phyloP scores from a whole-genome alignment of 257 asterid genomes.

The Salvia rosmarinus region DNA sequence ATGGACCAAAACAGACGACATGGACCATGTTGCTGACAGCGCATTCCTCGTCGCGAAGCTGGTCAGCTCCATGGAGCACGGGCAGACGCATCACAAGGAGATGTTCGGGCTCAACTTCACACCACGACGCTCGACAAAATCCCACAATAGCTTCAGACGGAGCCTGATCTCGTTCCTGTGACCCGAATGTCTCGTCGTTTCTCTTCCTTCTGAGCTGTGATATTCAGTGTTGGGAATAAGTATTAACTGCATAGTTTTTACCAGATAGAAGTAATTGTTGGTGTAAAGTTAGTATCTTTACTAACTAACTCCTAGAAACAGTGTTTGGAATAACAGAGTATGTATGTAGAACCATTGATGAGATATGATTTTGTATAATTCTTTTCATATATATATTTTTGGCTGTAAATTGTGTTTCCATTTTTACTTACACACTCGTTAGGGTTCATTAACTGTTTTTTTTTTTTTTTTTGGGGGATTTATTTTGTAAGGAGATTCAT shows the following conservation, averaged over 20 bases:
- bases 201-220: not conserved
- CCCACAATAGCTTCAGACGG: conserved; percentile 56
- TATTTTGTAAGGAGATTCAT: not conserved
- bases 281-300: conserved; percentile 27
- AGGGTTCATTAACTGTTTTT: not conserved
- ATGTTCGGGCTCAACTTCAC: conserved; percentile 86
- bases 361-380: conserved; percentile 2
- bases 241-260: conserved; percentile 14
- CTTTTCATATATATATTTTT: not conserved
- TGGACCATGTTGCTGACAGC: conserved; percentile 73
- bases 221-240: conserved; percentile 24
- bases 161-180: conserved; percentile 55
- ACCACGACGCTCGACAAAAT: conserved; percentile 54
- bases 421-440: not conserved
- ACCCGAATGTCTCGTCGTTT: not conserved
- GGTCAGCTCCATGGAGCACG: conserved; percentile 59
- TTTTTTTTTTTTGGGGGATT: not conserved
- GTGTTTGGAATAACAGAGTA: conserved; percentile 22
- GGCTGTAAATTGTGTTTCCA: not conserved
- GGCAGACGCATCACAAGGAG: conserved; percentile 69
- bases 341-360: conserved; percentile 24
- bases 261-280: conserved; percentile 29
- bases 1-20: conserved; percentile 73
- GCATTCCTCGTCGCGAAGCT: conserved; percentile 77
- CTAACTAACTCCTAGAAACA: conserved; percentile 14